These are phyloP conservation scores for Metschnikowia koreensis DNA, from an alignment of 805 yeast genomes.

Conservation along the genomic window DNA sequence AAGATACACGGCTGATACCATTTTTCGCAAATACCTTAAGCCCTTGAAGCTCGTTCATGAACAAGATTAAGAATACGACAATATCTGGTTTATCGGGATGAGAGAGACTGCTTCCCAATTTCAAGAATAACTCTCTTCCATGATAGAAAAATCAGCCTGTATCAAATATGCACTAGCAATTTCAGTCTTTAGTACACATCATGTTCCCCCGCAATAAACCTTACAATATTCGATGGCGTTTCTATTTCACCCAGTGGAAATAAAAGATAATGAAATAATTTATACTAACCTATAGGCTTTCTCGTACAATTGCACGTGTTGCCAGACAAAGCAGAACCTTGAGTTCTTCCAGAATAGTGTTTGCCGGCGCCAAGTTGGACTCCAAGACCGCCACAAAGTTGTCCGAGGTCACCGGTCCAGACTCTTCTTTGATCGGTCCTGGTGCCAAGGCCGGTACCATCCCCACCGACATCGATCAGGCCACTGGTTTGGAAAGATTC, in stretches of 20 bases:
- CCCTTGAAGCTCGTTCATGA: too few relatives aligned
- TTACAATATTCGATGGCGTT: neutral
- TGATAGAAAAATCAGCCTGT: too few relatives aligned
- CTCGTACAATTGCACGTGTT: slow-evolving; percentile 37
- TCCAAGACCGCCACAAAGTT: slow-evolving; percentile 63
- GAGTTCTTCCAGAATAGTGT: slow-evolving; percentile 30
- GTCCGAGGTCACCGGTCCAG: slow-evolving; percentile 75
- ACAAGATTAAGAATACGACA: too few relatives aligned
- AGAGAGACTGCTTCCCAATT: too few relatives aligned
- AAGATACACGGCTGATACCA: too few relatives aligned
- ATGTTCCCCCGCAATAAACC: too few relatives aligned
- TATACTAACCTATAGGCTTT: slow-evolving; percentile 30
- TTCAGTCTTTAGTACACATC: too few relatives aligned
- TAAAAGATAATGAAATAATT: too few relatives aligned
- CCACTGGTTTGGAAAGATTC: slow-evolving; percentile 97
- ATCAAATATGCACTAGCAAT: too few relatives aligned
- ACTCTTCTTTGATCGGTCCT: slow-evolving; percentile 75
- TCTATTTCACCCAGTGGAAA: neutral
- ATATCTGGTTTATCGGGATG: too few relatives aligned
- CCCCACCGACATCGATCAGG: slow-evolving; percentile 93
- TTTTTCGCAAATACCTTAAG: too few relatives aligned
- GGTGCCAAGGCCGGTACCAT: slow-evolving; percentile 85
- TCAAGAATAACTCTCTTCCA: too few relatives aligned
- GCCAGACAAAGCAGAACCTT: slow-evolving; percentile 32
- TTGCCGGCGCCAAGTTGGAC: slow-evolving; percentile 30